Percentiles rank a stretch among this genome's conserved stretches.
These are phyloP conservation scores for Populus hybrid DNA, from an alignment of 441 rosid species.

Conservation along the genomic window DNA sequence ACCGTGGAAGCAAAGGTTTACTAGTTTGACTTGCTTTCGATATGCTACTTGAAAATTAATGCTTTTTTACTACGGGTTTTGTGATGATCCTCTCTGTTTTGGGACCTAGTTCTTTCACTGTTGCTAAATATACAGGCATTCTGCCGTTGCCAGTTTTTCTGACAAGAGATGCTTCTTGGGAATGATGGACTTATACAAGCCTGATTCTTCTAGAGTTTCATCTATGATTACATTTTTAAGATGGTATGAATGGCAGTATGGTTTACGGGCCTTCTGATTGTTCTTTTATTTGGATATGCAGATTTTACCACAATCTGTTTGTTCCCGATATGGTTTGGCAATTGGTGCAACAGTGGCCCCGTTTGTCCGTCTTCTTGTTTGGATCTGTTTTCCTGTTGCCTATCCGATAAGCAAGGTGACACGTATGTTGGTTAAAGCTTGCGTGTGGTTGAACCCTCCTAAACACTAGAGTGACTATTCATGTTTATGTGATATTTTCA, in stretches of 20 bases:
- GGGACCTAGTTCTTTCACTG: neutral
- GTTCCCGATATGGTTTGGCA: conserved; percentile 87
- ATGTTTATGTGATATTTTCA: conserved; percentile 20
- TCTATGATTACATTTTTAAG: neutral
- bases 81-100: neutral
- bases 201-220: neutral
- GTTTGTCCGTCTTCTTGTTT: conserved; percentile 76
- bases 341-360: conserved; percentile 88
- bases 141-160: neutral
- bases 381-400: conserved; percentile 80
- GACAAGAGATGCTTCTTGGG: neutral
- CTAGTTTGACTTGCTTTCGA: conserved; percentile 1
- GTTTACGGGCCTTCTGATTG: neutral
- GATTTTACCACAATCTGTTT: conserved; percentile 92
- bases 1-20: neutral
- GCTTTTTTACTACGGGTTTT: neutral
- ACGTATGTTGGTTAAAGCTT: neutral
- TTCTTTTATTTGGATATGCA: conserved; percentile 24
- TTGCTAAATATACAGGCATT: neutral
- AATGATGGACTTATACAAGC: neutral
- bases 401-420: conserved; percentile 94
- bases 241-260: neutral
- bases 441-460: neutral
- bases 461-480: neutral
- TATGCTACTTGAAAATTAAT: conserved; percentile 2